Base-by-base conservation (phyloP, 2,329 filamentous ascomycete species). In the Seiridium cupressi region DNA sequence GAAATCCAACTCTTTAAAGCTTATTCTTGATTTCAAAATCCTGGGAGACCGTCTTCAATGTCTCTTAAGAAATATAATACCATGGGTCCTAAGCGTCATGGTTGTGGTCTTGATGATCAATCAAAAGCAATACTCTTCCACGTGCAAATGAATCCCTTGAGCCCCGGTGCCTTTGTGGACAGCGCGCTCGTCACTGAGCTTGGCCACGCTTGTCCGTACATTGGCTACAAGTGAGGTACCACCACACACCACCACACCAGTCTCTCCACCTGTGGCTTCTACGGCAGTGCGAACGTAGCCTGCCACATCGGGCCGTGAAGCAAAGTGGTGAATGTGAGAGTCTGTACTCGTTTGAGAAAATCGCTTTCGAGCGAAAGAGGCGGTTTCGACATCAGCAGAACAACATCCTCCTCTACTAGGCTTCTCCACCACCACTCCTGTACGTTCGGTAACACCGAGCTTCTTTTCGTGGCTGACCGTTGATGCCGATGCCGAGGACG, bases 161-260 rank as follows among this genome's bases (percentile, higher is more conserved):
- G 85, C 85, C 1, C 84, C 85, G 0, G 84, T 87, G 4, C 85
- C 85, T 69, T 88, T 88, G 67, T 88, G 85, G 31, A 88, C 85
- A 0, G 82, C 85, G 46, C 85, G 74, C 72, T 88, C 85, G 65
- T 88, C 84, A 57, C 83, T 85, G 62, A 88, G 62, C 36, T 72
- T 73, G 2, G 81, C 80, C 3, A 88, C 84, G 60, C 77, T 81
- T 64, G 85, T 87, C 60, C 85, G 76, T 11, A 83, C 80, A 51
- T 73, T 73, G 2, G 82, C 76, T 1, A 85, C 83, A 32, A 88
- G 72, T 51, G 81, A 81, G 55, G 78, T 79, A 1, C 85, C 85
- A 11, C 84, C 85, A 62, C 85, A 88, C 0, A 86, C 85, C 0
- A 85, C 80, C 0, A 88, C 80, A 1, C 80, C 81, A n/a, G 84